Evolutionary conservation across 208 protist species (phyloP).

Genomic region (Trypanosoma caninum): DNA sequence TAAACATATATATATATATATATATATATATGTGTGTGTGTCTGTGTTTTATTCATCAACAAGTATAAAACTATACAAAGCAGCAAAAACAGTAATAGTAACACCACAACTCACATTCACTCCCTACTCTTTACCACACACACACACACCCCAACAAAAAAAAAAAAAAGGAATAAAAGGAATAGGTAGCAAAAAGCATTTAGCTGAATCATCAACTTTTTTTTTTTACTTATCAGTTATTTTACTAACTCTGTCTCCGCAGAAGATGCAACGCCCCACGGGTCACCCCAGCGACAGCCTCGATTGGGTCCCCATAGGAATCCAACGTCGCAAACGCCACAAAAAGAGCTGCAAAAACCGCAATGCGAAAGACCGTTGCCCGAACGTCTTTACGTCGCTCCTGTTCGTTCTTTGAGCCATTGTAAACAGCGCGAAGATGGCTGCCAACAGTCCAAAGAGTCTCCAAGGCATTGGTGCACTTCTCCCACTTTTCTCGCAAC

Average conservation of each 20-base stretch:
- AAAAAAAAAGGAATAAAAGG: not conserved
- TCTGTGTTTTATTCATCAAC: not conserved
- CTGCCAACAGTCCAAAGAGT: conserved; percentile 71
- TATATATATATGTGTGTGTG: not conserved
- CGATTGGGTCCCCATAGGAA: conserved; percentile 28
- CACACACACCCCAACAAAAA: not conserved
- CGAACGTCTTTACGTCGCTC: conserved; percentile 39
- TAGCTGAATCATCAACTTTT: too few species aligned
- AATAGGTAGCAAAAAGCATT: too few species aligned
- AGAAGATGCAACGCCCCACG: conserved; percentile 1
- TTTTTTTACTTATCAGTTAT: not conserved
- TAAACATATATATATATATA: conserved; percentile 6
- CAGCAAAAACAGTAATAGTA: too few species aligned
- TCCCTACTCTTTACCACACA: too few species aligned
- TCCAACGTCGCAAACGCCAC: conserved; percentile 48
- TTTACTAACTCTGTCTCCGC: not conserved
- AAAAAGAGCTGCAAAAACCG: conserved; percentile 30
- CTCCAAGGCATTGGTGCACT: conserved; percentile 30
- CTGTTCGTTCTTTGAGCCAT: conserved; percentile 55
- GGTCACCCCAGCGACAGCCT: conserved; percentile 4
- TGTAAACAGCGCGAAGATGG: conserved; percentile 66
- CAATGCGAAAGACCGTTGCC: conserved; percentile 38
- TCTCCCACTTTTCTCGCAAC: conserved; percentile 23
- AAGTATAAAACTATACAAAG: not conserved
- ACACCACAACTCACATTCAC: too few species aligned